Evolutionary conservation across 1,139 yeast genomes (phyloP), one percentile per base, ranked within the genome.

Genomic region (Pichia kudriavzevii): DNA sequence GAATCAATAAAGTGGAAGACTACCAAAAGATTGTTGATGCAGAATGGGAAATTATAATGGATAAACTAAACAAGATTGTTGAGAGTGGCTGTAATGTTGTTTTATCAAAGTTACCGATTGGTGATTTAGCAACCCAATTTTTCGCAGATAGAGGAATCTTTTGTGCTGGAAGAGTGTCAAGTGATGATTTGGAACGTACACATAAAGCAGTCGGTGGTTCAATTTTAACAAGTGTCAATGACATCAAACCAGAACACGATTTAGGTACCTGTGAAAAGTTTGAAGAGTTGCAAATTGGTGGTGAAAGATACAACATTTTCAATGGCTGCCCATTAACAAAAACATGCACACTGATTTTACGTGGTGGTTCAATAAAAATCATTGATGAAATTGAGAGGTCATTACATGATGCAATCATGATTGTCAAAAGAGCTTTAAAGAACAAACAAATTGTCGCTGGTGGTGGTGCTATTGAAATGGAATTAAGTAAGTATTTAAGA

Each of bases 381-480:
- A 88, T 93, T 57, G 96, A 95, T 25, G 99, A 91, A 64, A 97
- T 91, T 25, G 98, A 91, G 60, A 75, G 99, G 59, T 88, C 96
- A 4, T 69, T 91, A 48, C 98, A 91, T 55, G 99, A 91, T 63
- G 98, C 98, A 34, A 87, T 91, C 35, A 91, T 91, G 98, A 87
- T 93, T 59, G 97, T 91, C 32, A 88, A 88, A 64, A 74, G 98
- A 53, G 94, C 97, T 2, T 78, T 91, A 31, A 80, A 82, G 55
- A 91, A 87, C 56, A 81, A 76, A 52, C 66, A 75, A 23, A 78
- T 93, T 46, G 98, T 91, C 42, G 97, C 95, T 12, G 99, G 99
- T 41, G 99, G 99, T 46, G 99, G 99, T 44, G 99, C 99, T 30
- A 82, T 88, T 46, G 98, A 91, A 60, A 93, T 91, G 98, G 97